Percentiles rank a stretch among this genome's conserved stretches.
Conservation (phyloP, 2,329 filamentous ascomycete species). For the Trichoderma simmonsii region DNA sequence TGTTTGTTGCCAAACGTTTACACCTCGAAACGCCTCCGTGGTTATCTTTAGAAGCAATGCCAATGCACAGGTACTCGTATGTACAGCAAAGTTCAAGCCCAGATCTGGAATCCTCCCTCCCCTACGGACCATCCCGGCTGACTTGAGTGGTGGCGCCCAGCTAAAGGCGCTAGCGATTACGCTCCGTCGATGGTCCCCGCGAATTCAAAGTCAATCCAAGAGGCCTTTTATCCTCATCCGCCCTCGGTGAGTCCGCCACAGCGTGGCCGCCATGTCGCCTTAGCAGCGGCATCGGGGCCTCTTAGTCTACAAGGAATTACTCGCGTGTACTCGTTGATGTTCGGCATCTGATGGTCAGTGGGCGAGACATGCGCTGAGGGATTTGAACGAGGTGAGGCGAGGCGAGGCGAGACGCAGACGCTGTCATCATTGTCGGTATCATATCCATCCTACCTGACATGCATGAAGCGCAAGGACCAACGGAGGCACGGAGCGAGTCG, state of each 20-base stretch:
- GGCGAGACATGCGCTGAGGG: background rate
- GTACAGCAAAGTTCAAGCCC: background rate
- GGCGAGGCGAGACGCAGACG: background rate
- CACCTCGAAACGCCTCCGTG: background rate
- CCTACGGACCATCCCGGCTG: conserved; percentile 12
- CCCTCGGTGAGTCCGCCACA: conserved; percentile 11
- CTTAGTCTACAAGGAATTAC: background rate
- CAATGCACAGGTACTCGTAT: background rate
- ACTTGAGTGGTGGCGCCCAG: conserved; percentile 6
- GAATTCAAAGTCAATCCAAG: background rate
- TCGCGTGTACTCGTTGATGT: background rate
- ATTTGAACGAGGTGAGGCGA: background rate
- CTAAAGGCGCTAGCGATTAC: conserved; percentile 6
- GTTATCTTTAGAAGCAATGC: background rate
- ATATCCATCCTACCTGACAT: background rate
- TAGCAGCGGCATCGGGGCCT: background rate
- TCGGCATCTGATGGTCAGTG: background rate
- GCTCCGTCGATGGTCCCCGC: conserved; percentile 15
- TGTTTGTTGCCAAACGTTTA: background rate
- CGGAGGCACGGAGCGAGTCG: background rate
- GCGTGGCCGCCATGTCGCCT: background rate
- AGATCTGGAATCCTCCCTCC: conserved; percentile 3
- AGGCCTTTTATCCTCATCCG: background rate
- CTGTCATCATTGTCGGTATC: background rate
- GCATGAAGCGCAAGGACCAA: conserved; percentile 8